phyloP scores from a whole-genome alignment of 768 basidiomycete species.

The Phlebiopsis gigantea region DNA sequence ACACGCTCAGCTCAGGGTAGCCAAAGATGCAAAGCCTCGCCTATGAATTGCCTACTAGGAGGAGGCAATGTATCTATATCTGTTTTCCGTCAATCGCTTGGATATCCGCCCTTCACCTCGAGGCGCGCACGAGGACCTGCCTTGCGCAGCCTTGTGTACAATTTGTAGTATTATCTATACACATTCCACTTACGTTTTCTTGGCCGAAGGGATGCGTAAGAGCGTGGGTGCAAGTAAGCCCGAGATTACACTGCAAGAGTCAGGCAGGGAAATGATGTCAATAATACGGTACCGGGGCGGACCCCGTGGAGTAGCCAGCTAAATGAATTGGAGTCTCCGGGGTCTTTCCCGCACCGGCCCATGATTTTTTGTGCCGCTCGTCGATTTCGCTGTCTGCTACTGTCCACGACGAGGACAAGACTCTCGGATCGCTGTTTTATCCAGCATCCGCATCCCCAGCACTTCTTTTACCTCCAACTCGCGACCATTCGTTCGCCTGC shows the following conservation, averaged over 20 bases:
- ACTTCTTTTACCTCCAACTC: slow-evolving; percentile 39
- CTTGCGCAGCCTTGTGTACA: background rate
- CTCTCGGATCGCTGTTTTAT: slow-evolving; percentile 26
- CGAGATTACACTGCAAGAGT: background rate
- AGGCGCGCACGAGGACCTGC: background rate
- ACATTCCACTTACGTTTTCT: background rate
- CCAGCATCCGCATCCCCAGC: slow-evolving; percentile 25
- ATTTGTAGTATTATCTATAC: background rate
- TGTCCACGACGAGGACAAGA: slow-evolving; percentile 28
- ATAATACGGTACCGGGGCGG: slow-evolving; percentile 4
- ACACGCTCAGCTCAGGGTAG: slow-evolving; percentile 9
- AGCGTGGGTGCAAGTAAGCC: background rate
- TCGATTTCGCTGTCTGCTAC: slow-evolving; percentile 10
- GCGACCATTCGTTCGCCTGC: slow-evolving; percentile 58
- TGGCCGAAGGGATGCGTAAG: background rate
- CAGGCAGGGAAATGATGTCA: slow-evolving; percentile 9
- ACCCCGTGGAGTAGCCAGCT: slow-evolving; percentile 1
- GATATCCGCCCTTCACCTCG: background rate
- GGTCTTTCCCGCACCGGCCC: slow-evolving; percentile 4
- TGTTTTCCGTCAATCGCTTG: background rate
- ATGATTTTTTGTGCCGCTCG: slow-evolving; percentile 13
- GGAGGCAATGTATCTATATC: background rate
- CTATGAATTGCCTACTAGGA: background rate
- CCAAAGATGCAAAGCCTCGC: slow-evolving; percentile 11
- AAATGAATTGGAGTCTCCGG: slow-evolving; percentile 1